Conservation (phyloP, 2,329 filamentous ascomycete species). For the Xylariaceae sp. region DNA sequence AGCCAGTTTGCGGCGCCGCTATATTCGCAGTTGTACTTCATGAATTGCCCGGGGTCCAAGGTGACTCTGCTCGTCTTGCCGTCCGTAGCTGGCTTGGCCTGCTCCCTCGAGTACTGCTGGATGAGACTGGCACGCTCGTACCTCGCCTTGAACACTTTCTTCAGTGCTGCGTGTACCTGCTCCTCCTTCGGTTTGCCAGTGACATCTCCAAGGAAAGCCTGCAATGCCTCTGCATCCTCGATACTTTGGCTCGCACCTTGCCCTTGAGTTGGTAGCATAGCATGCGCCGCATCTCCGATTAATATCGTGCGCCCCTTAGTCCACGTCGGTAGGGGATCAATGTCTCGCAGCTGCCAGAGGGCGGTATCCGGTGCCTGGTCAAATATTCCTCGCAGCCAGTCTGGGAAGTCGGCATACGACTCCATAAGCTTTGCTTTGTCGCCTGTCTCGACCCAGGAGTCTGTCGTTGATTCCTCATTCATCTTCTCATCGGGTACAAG, state of each 20-base stretch:
- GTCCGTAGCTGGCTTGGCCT: conserved; percentile 33
- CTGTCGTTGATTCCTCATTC: conserved; percentile 31
- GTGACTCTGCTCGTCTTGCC: conserved; percentile 27
- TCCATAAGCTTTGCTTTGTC: conserved; percentile 31
- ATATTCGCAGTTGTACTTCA: conserved; percentile 37
- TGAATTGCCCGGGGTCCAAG: conserved; percentile 33
- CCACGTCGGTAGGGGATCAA: conserved; percentile 36
- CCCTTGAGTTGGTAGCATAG: conserved; percentile 33
- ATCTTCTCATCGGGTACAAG: conserved; percentile 40
- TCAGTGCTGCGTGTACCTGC: conserved; percentile 16
- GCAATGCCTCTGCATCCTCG: conserved; percentile 35
- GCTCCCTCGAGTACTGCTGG: conserved; percentile 36
- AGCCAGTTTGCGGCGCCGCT: conserved; percentile 30
- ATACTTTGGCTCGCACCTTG: conserved; percentile 37
- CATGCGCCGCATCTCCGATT: conserved; percentile 12
- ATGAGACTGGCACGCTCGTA: conserved; percentile 35
- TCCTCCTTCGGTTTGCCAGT: conserved; percentile 17
- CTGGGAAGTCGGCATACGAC: conserved; percentile 37
- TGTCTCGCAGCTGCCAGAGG: conserved; percentile 41
- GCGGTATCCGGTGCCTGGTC: conserved; percentile 28
- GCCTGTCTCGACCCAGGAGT: conserved; percentile 37
- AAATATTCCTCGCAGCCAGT: conserved; percentile 33
- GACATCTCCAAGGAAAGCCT: no score
- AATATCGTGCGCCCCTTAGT: conserved; percentile 20
- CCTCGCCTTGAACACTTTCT: conserved; percentile 20